A percentile compares a stretch with the other conserved stretches of the same genome.
phyloP scores from a whole-genome alignment of 257 asterid genomes.

The Apocynum venetum region DNA sequence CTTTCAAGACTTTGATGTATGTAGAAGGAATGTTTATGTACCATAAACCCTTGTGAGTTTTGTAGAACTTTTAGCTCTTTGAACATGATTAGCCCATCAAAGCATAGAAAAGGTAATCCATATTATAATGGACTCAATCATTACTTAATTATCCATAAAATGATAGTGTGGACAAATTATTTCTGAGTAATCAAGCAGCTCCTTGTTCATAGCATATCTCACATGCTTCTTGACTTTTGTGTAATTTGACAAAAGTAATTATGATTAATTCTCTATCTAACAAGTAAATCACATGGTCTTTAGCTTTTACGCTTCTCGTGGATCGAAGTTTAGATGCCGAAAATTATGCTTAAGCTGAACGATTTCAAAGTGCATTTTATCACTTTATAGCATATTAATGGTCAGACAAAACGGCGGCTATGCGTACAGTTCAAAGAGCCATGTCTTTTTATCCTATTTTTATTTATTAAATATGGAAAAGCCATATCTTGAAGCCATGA shows the following conservation, averaged over 20 bases:
- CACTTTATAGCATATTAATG: not conserved
- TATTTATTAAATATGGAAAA: too few species aligned
- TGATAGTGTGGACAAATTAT: too few species aligned
- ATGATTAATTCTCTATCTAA: not conserved
- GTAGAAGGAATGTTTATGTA: not conserved
- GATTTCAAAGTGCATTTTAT: not conserved
- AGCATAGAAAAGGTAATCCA: not conserved
- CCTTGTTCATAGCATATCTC: slow-evolving; percentile 3
- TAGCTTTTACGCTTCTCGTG: not conserved
- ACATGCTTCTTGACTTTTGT: slow-evolving; percentile 9
- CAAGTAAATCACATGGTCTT: not conserved
- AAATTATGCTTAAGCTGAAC: not conserved
- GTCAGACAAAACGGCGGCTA: not conserved
- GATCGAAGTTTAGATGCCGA: not conserved
- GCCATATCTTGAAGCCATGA: too few species aligned
- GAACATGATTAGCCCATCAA: not conserved
- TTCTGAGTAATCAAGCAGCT: not conserved
- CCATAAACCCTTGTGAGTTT: too few species aligned
- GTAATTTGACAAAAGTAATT: not conserved
- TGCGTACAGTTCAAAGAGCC: not conserved
- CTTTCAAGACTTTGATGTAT: not conserved
- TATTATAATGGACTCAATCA: not conserved
- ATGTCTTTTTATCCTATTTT: not conserved
- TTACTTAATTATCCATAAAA: not conserved
- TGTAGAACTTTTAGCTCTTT: not conserved